Base-by-base conservation (phyloP, 106 monocot species). In the Iris macrosiphon region DNA sequence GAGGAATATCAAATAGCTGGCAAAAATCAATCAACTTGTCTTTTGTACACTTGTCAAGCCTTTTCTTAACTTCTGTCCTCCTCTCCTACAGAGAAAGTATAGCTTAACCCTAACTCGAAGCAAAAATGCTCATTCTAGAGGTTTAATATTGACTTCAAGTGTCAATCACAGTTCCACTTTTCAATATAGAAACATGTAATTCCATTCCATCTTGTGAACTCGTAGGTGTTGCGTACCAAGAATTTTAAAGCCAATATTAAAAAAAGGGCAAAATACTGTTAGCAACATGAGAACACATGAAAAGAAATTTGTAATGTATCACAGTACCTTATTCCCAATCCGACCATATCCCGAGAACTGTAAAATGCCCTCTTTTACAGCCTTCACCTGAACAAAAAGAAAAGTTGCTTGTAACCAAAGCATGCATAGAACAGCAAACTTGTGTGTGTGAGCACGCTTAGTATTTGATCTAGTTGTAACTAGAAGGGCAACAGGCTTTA, bases 281-380 rank as follows among this genome's bases (percentile, higher is more conserved):
- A 29, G 13, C 5, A 50, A 28, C 18, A n/a, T 15, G 29, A 33
- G 0, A 53, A 18, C n/a, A n/a, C n/a, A n/a, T n/a, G 33, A 26
- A 29, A 32, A 33, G 32, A 19, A 53, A 0, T 12, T 33, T 32
- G 8, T 9, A 10, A 29, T 49, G 9, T 23, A 7, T 17, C 4
- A 51, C 1, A 9, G 22, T 71, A 93, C 92, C 79, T 88, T 73
- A 68, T 76, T 68, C 31, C 64, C 76, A 25, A 62, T 64, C 88
- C 88, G 89, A 23, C 85, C 84, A 85, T 79, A 85, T 41, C 94
- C 94, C 70, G 94, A 94, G 60, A 94, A 94, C 52, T 88, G 78
- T 34, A 57, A 47, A 52, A 94, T 78, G 33, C 84, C 79, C 45
- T 73, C 78, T 58, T 85, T 94, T 67, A 88, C 22, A 52, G 41